These are phyloP conservation scores for Alternaria ventricosa DNA, from an alignment of 2,329 filamentous ascomycete species.

Conservation along the genomic window DNA sequence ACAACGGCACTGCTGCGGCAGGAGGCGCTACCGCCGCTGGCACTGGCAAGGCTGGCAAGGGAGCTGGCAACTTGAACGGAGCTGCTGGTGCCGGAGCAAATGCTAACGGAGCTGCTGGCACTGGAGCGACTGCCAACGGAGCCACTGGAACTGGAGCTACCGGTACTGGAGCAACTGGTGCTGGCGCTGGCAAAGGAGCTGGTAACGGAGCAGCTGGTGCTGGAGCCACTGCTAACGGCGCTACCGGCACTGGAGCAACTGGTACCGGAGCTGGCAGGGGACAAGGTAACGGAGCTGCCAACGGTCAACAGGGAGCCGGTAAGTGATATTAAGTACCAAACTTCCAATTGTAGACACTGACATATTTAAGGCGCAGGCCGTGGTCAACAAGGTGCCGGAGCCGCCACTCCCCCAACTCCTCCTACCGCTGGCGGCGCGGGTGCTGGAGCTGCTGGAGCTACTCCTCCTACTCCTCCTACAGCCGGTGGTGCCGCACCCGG, in stretches of 20 bases:
- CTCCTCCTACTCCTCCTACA: not conserved
- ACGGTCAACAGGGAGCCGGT: not conserved
- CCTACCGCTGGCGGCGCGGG: not conserved
- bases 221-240: not conserved
- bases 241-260: not conserved
- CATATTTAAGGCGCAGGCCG: not conserved
- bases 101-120: not conserved
- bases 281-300: not conserved
- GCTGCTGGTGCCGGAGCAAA: not conserved
- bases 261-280: not conserved
- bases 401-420: not conserved
- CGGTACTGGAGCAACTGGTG: not conserved
- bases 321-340: not conserved
- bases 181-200: not conserved
- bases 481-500: not conserved
- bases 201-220: constrained; percentile 1
- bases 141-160: not conserved
- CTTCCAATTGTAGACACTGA: not conserved
- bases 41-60: not conserved
- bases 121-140: not conserved
- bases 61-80: not conserved
- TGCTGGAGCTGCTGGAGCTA: not conserved
- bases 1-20: constrained; percentile 7
- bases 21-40: not conserved
- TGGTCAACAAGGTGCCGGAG: not conserved